These are phyloP conservation scores for Jaminaea rosea DNA, from an alignment of 1,284 basidiomycete genomes.

Conservation along the genomic window DNA sequence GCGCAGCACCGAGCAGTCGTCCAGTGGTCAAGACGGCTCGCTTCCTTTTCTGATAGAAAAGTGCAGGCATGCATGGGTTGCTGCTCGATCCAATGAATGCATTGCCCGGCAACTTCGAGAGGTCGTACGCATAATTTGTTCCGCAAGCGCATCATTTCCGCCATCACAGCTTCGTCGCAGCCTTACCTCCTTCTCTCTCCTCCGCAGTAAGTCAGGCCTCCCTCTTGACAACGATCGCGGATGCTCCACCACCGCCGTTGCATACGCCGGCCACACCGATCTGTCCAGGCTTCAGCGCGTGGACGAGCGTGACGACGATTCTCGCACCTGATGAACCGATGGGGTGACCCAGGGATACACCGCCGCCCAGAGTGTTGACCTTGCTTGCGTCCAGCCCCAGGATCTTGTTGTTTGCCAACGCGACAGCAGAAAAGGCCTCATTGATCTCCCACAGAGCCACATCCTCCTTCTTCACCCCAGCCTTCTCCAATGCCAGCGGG, in stretches of 20 bases:
- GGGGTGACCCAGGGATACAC: slow-evolving; percentile 50
- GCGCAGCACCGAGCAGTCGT: too few species aligned
- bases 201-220: neutral
- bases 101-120: too few species aligned
- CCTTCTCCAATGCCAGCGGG: slow-evolving; percentile 79
- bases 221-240: slow-evolving; percentile 9
- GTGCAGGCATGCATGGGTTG: too few species aligned
- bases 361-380: slow-evolving; percentile 79
- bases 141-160: too few species aligned
- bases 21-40: too few species aligned
- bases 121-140: too few species aligned
- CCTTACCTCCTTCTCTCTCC: neutral
- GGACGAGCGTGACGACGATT: slow-evolving; percentile 87
- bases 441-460: slow-evolving; percentile 94
- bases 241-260: slow-evolving; percentile 66
- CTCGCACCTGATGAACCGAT: slow-evolving; percentile 92
- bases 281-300: slow-evolving; percentile 85
- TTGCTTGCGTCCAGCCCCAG: slow-evolving; percentile 61
- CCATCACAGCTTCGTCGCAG: too few species aligned
- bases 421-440: slow-evolving; percentile 53
- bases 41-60: too few species aligned
- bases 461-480: slow-evolving; percentile 72
- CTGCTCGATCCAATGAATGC: too few species aligned
- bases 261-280: slow-evolving; percentile 96
- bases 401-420: slow-evolving; percentile 43